Evolutionary conservation across 441 rosid species (phyloP).

Genomic region (Bruguiera hainesii): DNA sequence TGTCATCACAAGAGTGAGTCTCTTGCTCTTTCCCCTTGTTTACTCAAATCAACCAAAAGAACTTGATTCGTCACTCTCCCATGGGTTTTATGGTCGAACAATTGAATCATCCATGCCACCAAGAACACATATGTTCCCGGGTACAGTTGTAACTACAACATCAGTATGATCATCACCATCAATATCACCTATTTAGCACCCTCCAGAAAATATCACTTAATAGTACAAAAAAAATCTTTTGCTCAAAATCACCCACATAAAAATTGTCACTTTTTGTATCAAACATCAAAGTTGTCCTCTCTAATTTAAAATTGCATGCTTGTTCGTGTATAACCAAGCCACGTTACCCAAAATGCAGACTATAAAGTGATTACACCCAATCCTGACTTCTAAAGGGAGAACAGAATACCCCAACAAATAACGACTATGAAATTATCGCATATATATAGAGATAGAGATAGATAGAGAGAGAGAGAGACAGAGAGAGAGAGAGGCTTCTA

Average conservation of each 20-base stretch:
- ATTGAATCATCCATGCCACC: slow-evolving; percentile 91
- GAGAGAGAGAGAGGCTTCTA: slow-evolving; percentile 10
- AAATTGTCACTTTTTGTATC: neutral
- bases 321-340: no score
- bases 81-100: slow-evolving; percentile 92
- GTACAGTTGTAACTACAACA: slow-evolving; percentile 84
- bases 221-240: slow-evolving; percentile 10
- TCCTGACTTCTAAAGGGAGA: neutral
- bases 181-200: slow-evolving; percentile 89
- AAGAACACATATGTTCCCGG: slow-evolving; percentile 87
- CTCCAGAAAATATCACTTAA: slow-evolving; percentile 38
- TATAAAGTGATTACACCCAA: neutral
- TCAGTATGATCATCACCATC: slow-evolving; percentile 99
- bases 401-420: slow-evolving; percentile 1
- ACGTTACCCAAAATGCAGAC: neutral
- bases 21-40: slow-evolving; percentile 73
- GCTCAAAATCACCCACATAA: neutral
- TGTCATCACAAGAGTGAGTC: slow-evolving; percentile 87
- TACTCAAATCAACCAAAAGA: slow-evolving; percentile 90
- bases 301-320: no score
- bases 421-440: neutral
- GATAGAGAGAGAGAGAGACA: neutral
- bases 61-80: slow-evolving; percentile 99
- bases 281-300: no score
- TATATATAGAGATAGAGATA: no score